phyloP scores from a whole-genome alignment of 495 filamentous ascomycete genomes.

The Penicillium cosmopolitanum region DNA sequence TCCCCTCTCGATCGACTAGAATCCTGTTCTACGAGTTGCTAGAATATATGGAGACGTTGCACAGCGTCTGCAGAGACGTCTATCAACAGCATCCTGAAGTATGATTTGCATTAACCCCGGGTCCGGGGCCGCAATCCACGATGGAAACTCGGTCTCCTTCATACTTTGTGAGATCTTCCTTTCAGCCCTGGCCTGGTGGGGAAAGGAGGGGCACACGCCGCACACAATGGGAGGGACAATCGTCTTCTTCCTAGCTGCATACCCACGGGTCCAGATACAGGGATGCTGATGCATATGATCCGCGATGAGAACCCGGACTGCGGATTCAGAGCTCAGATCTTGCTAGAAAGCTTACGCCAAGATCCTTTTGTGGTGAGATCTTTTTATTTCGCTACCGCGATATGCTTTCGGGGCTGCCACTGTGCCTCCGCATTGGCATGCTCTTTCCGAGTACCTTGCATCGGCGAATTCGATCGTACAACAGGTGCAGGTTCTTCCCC shows the following conservation, averaged over 20 bases:
- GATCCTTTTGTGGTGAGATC: neutral
- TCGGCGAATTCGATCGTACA: constrained; percentile 1
- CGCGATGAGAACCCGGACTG: constrained; percentile 19
- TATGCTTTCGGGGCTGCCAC: neutral
- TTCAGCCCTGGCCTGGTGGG: neutral
- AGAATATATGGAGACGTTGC: neutral
- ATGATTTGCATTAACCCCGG: neutral
- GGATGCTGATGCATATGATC: constrained; percentile 18
- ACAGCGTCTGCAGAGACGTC: constrained; percentile 1
- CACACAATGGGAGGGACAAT: neutral
- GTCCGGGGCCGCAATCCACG: neutral
- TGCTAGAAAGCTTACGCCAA: neutral
- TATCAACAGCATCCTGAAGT: neutral
- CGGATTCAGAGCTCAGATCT: constrained; percentile 13
- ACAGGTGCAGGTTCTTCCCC: neutral
- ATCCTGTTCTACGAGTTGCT: neutral
- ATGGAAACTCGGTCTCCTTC: neutral
- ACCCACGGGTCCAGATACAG: neutral
- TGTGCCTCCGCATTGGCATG: constrained; percentile 4
- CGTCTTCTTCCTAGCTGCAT: constrained; percentile 1
- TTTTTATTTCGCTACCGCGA: neutral
- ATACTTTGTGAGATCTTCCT: neutral
- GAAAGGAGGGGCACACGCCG: constrained; percentile 1
- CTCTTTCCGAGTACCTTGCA: constrained; percentile 5
- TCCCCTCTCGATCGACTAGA: constrained; percentile 6